phyloP scores from a whole-genome alignment of 2,329 filamentous ascomycete genomes.

The Cercospora janseana region DNA sequence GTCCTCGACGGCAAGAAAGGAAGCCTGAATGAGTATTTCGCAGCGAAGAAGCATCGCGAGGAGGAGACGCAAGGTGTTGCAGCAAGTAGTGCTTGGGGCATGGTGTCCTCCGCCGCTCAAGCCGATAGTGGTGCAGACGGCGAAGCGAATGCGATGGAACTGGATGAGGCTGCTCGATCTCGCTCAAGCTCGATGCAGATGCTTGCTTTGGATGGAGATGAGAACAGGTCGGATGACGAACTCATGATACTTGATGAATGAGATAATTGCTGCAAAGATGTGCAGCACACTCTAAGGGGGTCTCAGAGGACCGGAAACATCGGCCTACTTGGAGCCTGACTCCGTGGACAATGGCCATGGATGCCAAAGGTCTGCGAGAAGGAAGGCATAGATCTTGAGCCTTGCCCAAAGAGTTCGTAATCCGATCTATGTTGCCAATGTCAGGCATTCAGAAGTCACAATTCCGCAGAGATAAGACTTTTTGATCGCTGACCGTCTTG shows the following conservation, averaged over 20 bases:
- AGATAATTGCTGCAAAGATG: background rate
- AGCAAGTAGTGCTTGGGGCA: conserved; percentile 14
- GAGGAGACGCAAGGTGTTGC: conserved; percentile 17
- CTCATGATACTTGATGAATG: background rate
- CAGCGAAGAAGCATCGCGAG: conserved; percentile 25
- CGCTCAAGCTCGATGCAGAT: conserved; percentile 4
- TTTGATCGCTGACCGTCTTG: too few relatives aligned
- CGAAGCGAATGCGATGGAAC: conserved; percentile 12
- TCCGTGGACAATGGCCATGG: too few relatives aligned
- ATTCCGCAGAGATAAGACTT: too few relatives aligned
- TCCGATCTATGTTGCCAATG: too few relatives aligned
- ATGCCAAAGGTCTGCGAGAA: too few relatives aligned
- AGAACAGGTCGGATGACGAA: background rate
- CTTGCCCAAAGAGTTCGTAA: too few relatives aligned
- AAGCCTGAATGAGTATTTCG: conserved; percentile 29
- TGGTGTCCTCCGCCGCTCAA: conserved; percentile 19
- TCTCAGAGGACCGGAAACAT: too few relatives aligned
- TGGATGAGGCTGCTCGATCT: conserved; percentile 6
- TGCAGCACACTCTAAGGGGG: too few relatives aligned
- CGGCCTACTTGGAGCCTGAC: too few relatives aligned
- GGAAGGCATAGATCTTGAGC: too few relatives aligned
- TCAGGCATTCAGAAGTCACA: too few relatives aligned
- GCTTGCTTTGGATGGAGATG: background rate
- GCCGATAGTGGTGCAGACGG: conserved; percentile 16
- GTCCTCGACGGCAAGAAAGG: conserved; percentile 32